These are phyloP conservation scores for Ganoderma meredithae DNA, from an alignment of 1,284 basidiomycete species.

Conservation along the genomic window DNA sequence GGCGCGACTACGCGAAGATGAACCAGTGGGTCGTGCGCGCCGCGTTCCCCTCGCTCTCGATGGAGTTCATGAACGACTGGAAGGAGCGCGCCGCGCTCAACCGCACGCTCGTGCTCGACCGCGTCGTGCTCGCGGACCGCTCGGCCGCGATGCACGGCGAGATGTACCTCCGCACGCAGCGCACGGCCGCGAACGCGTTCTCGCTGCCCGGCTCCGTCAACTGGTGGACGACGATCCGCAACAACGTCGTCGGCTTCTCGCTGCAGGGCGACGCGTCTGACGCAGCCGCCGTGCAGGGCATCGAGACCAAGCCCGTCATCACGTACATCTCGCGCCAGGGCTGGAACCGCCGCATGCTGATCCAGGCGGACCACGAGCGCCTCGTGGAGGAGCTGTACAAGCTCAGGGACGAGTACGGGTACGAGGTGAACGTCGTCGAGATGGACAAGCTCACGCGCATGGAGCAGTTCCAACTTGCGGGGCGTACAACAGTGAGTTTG, in stretches of 20 bases:
- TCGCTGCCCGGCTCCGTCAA: constrained; percentile 73
- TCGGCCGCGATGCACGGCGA: constrained; percentile 79
- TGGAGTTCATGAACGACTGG: constrained; percentile 85
- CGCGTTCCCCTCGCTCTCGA: constrained; percentile 77
- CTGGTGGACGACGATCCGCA: constrained; percentile 85
- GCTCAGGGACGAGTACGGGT: constrained; percentile 75
- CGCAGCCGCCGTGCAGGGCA: constrained; percentile 38
- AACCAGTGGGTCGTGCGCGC: constrained; percentile 81
- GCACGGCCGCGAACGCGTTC: constrained; percentile 79
- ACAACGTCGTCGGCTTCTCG: constrained; percentile 75
- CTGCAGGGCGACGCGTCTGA: constrained; percentile 54
- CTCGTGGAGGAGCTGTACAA: constrained; percentile 70
- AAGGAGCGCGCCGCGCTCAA: constrained; percentile 75
- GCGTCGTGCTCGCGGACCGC: constrained; percentile 84
- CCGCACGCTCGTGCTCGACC: constrained; percentile 80
- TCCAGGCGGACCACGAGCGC: constrained; percentile 68
- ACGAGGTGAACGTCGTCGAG: constrained; percentile 85
- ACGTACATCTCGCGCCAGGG: constrained; percentile 88
- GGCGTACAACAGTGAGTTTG: constrained; percentile 76
- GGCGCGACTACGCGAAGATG: constrained; percentile 89
- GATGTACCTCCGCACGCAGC: constrained; percentile 72
- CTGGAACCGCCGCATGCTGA: constrained; percentile 83
- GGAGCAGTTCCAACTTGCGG: constrained; percentile 82
- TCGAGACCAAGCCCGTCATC: constrained; percentile 65
- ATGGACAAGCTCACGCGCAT: constrained; percentile 82